Base-by-base conservation (phyloP, 495 filamentous ascomycete genomes). In the Thozetella sp. region DNA sequence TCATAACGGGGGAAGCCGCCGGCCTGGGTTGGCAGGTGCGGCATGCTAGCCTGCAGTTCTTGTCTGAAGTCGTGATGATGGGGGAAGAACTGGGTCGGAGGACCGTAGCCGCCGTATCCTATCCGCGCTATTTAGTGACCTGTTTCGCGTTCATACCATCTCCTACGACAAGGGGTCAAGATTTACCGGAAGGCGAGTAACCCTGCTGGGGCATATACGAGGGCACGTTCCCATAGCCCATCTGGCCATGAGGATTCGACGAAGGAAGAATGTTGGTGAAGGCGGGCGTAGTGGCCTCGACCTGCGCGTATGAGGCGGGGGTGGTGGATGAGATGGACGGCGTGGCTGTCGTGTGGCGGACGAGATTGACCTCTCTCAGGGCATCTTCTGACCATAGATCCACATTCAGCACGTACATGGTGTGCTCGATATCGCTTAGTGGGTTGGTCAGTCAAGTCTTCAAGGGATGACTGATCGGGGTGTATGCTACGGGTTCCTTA, bases 381-480 rank as follows among this genome's bases (percentile, higher is more conserved):
- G 89, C 94, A 50, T 96, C 88, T 51, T 86, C 87, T 57, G 89
- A 88, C 92, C 93, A 98, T 0, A 99, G 79, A 66, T 98, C 96
- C 53, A 97, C 95, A 53, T 90, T 94, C 46, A 97, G 84, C 25
- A 99, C 91, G 70, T 93, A 97, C 77, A 93, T 93, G 23, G 91
- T 88, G 62, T 91, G 91, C 62, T 98, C 92, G 60, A 85, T 82
- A 40, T 84, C 80, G 62, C 82, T 67, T 58, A 69, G 72, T 60
- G 51, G 24, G 22, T 30, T 50, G 48, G 51, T 54, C 25, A 59
- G 17, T 23, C 17, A 55, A 13, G 2, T 15, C 22, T 2, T 19
- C 25, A 12, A 23, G 4, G 22, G 24, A 6, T 12, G 23, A 54
- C 4, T 3, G 15, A 23, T 25, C 9, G 51, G 45, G n/a, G n/a